These are phyloP conservation scores for Rhodamnia rubescens DNA, from an alignment of 345 rosid genomes.

Conservation along the genomic window DNA sequence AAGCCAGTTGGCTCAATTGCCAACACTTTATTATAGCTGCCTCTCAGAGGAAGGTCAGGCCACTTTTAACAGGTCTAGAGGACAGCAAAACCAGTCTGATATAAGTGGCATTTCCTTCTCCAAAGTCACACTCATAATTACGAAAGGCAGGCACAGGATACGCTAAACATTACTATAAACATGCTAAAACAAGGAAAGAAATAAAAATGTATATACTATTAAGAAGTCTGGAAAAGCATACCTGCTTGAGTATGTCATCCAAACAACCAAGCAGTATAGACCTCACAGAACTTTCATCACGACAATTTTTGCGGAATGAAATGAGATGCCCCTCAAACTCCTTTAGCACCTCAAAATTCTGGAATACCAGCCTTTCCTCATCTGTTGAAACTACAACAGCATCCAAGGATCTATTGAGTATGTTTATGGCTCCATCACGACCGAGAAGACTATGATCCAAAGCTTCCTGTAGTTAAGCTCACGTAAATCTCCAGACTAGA, in stretches of 20 bases:
- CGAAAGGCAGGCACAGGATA: neutral
- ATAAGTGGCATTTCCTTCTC: neutral
- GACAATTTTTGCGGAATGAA: conserved; percentile 19
- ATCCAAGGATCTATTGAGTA: conserved; percentile 11
- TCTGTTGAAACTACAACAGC: conserved; percentile 36
- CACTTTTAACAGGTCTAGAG: neutral
- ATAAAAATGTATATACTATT: neutral
- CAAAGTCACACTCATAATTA: neutral
- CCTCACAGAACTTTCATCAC: conserved; percentile 31
- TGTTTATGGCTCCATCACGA: conserved; percentile 20
- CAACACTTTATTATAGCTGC: neutral
- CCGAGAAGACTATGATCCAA: conserved; percentile 57
- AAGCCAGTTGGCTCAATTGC: neutral
- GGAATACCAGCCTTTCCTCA: conserved; percentile 28
- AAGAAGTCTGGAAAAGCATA: conserved; percentile 11
- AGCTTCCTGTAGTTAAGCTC: conserved; percentile 42
- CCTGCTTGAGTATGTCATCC: conserved; percentile 42
- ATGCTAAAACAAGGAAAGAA: neutral
- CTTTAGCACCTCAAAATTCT: conserved; percentile 51
- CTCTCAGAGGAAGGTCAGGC: too few species aligned
- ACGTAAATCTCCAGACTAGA: neutral
- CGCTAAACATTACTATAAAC: neutral
- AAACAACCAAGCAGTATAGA: conserved; percentile 41
- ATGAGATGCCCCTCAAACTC: conserved; percentile 47
- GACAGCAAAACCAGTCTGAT: neutral